Evolutionary conservation across 345 rosid species (phyloP).

Genomic region (Eucalyptus fibrosa): DNA sequence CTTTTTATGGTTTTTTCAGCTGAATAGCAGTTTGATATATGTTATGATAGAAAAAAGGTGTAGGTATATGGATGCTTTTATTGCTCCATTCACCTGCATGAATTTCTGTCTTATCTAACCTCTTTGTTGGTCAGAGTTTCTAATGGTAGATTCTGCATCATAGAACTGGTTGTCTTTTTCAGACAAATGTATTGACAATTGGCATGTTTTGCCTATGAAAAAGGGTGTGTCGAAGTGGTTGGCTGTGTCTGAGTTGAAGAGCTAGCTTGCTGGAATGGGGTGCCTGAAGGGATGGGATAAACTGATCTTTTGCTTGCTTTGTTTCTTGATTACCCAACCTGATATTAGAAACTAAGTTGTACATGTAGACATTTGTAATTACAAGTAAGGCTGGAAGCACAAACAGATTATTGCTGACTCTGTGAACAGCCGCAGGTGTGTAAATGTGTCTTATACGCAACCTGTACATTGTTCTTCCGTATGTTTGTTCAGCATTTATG

Average conservation of each 20-base stretch:
- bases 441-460: too few species aligned
- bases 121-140: background rate
- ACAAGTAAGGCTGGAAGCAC: too few species aligned
- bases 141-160: background rate
- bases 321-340: background rate
- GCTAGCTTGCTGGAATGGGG: constrained; percentile 35
- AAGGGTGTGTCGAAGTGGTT: constrained; percentile 62
- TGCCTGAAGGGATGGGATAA: constrained; percentile 36
- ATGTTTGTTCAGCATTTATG: too few species aligned
- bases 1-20: background rate
- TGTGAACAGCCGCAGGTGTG: too few species aligned
- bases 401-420: too few species aligned
- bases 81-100: background rate
- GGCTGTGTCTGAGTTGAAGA: constrained; percentile 43
- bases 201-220: background rate
- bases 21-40: background rate
- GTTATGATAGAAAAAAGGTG: background rate
- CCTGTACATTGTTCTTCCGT: too few species aligned
- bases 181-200: too few species aligned
- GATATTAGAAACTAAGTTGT: too few species aligned
- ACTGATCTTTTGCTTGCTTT: background rate
- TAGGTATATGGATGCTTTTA: background rate
- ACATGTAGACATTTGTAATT: too few species aligned
- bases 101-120: background rate
- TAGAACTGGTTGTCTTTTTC: too few species aligned